Evolutionary conservation across 2,329 filamentous ascomycete species (phyloP), one percentile per base, ranked within the genome.

Genomic region (Sporothrix pallida): DNA sequence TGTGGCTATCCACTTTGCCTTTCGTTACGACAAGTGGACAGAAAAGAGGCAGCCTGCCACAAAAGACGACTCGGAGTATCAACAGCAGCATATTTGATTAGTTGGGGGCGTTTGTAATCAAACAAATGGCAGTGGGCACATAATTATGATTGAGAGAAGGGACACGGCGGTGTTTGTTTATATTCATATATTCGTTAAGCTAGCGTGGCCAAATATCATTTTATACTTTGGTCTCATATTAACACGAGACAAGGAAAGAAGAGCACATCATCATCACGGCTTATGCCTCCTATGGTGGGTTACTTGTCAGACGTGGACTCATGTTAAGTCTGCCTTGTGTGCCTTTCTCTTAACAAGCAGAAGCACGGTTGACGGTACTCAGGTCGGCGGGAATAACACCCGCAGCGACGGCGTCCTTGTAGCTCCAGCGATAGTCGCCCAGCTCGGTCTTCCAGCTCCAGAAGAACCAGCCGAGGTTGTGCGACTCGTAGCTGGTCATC

Each of bases 361-460:
- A 9, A 6, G 31, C 17, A 44, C 60, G 60, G 17, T 44, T 20
- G 7, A 63, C 37, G 8, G 60, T n/a, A 7, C 60, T 42, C 15
- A 42, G 37, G 37, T 72, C 60, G 10, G 48, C 8, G 2, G 74
- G 74, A 15, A 76, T 75, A 17, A 77, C 70, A 3, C 75, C 75
- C 15, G 72, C 71, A 2, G 58, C 65, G 2, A 75, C 72, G 26
- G 76, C 76, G 44, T 76, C 74, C 74, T 72, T 62, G 42, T 77
- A 78, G 26, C 71, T 75, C 84, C 83, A 85, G 60, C 82, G 78
- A 77, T 81, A 83, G 78, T 84, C 82, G 60, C 77, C 81, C 74
- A 75, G 84, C 73, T 78, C 75, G 52, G 76, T 86, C 81, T 87
- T 88, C 87, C 86, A 88, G 4, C 81, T 83, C 86, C 87, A 89